Evolutionary conservation across 2,329 filamentous ascomycete species (phyloP), one percentile per base, ranked within the genome.

Genomic region (Paraphoma chrysanthemicola): DNA sequence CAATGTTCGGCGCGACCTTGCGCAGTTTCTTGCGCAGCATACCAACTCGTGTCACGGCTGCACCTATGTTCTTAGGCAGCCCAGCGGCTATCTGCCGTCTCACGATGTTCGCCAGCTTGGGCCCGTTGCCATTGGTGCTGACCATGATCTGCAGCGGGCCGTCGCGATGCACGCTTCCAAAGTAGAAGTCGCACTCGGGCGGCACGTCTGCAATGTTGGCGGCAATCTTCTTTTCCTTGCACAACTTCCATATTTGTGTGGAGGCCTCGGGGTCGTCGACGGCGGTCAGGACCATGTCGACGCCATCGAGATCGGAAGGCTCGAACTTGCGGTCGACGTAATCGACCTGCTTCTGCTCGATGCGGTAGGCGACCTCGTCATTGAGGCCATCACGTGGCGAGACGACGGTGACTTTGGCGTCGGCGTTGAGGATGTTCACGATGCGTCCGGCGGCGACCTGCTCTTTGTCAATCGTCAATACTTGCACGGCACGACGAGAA

Each of bases 81-180:
- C 82, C 83, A 17, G 82, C 84, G 16, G 92, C 93, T 63, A 99
- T 97, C 72, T 90, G 87, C 72, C 90, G 86, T 51, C 94, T 83
- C 48, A 99, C 90, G 46, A 93, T 88, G 65, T 92, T 94, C 9
- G 95, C 95, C 62, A 99, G 80, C 73, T 94, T 89, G 0, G 95
- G 95, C 0, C 95, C 95, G 74, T 97, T 97, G 50, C 95, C 95
- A 75, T 98, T 99, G 36, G 95, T 99, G 80, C 91, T 96, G 67
- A 99, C 94, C 95, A 99, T 99, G 70, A 99, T 90, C 81, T 99
- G 95, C 58, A 99, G 79, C 6, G 95, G 95, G 0, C 95, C 95
- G 75, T 99, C 95, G 48, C 95, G 89, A 79, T 99, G 92, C 39
- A 97, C 89, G 74, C 91, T 95, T 60, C 95, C 95, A 80, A 99